phyloP scores from a whole-genome alignment of 1,284 basidiomycete species.

The Puccinia novopanici region DNA sequence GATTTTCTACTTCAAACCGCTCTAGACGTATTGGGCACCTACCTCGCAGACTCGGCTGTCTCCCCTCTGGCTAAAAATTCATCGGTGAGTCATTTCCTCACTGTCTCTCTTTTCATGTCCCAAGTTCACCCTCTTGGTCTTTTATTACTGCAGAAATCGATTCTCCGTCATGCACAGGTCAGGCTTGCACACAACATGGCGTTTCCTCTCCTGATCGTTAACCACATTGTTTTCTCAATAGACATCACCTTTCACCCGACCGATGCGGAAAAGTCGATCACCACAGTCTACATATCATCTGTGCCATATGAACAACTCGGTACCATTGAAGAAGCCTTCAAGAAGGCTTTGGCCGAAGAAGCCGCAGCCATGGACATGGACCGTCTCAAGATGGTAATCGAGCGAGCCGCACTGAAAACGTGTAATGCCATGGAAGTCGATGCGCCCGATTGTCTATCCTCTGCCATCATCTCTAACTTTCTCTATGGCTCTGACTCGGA shows the following conservation, averaged over 20 bases:
- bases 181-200: conserved; percentile 54
- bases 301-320: conserved; percentile 80
- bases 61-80: conserved; percentile 48
- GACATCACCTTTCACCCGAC: conserved; percentile 83
- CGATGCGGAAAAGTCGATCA: conserved; percentile 70
- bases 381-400: conserved; percentile 83
- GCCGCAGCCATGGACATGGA: conserved; percentile 84
- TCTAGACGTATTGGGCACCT: conserved; percentile 52
- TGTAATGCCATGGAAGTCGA: conserved; percentile 61
- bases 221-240: conserved; percentile 59
- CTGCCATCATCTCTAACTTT: conserved; percentile 59
- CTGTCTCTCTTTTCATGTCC: neutral
- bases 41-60: conserved; percentile 57
- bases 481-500: conserved; percentile 55
- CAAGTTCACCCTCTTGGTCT: conserved; percentile 66
- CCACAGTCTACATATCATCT: conserved; percentile 78
- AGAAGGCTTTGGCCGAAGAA: conserved; percentile 70
- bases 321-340: conserved; percentile 71
- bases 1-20: conserved; percentile 44
- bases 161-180: conserved; percentile 75
- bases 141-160: conserved; percentile 92
- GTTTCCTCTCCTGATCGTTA: conserved; percentile 9
- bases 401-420: conserved; percentile 62
- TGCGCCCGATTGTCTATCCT: conserved; percentile 59
- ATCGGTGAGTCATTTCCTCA: conserved; percentile 21